phyloP scores from a whole-genome alignment of 768 basidiomycete species.

The Xanthoconium purpureum region DNA sequence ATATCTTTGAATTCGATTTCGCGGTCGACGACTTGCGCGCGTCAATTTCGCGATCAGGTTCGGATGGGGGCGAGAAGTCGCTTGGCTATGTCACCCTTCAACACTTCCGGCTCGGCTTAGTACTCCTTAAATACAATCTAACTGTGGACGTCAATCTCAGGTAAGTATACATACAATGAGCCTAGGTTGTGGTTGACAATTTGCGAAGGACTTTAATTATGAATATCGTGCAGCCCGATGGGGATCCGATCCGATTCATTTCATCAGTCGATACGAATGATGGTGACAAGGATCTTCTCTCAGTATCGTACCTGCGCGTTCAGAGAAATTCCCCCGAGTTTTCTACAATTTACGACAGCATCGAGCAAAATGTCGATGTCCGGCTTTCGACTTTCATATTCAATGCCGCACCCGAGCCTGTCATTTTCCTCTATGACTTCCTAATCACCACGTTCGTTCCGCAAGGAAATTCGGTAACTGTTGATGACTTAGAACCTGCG shows the following conservation, averaged over 20 bases:
- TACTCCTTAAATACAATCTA: slow-evolving; percentile 81
- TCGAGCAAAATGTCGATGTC: slow-evolving; percentile 86
- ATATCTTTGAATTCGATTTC: slow-evolving; percentile 82
- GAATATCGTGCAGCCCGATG: slow-evolving; percentile 60
- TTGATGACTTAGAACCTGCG: slow-evolving; percentile 8
- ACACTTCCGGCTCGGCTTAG: slow-evolving; percentile 72
- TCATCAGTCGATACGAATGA: slow-evolving; percentile 51
- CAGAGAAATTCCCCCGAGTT: slow-evolving; percentile 88
- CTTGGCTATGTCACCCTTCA: slow-evolving; percentile 80
- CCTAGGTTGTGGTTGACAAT: slow-evolving; percentile 6
- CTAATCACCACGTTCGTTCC: slow-evolving; percentile 96
- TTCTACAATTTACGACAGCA: slow-evolving; percentile 69
- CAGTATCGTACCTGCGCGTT: slow-evolving; percentile 72
- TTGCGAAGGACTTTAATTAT: slow-evolving; percentile 65
- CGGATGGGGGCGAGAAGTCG: slow-evolving; percentile 61
- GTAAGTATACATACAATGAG: slow-evolving; percentile 35
- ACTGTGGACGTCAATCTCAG: slow-evolving; percentile 78
- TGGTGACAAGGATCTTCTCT: slow-evolving; percentile 65
- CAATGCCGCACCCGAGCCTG: slow-evolving; percentile 84
- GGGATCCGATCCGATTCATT: slow-evolving; percentile 57
- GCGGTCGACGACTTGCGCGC: slow-evolving; percentile 80
- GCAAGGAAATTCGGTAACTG: slow-evolving; percentile 9
- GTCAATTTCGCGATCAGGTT: slow-evolving; percentile 66
- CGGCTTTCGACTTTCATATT: slow-evolving; percentile 89
- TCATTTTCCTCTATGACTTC: slow-evolving; percentile 90